Base-by-base conservation (phyloP, 1,284 basidiomycete genomes). In the Exsudoporus floridanus region DNA sequence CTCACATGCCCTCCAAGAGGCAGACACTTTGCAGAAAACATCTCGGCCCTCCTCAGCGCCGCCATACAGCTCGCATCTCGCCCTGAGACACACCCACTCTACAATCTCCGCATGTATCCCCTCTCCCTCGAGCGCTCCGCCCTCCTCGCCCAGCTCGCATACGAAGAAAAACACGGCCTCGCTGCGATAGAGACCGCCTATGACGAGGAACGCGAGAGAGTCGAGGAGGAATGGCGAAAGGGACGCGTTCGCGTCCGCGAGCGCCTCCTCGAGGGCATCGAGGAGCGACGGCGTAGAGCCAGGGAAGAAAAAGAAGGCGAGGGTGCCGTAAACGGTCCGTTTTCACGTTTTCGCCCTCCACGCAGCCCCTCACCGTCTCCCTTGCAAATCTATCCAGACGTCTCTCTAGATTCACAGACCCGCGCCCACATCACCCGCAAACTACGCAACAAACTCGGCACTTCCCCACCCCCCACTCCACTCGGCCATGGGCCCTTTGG, bases 251-350 rank as follows among this genome's bases (percentile, higher is more conserved):
- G 83, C 27, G 83, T 92, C 16, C 73, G 84, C 19, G 87, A 90
- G 63, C 74, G 88, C 19, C 72, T 92, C 45, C 69, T 90, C n/a
- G 89, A 91, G 62, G 86, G 89, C 18, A 87, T 91, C 58, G 89
- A 91, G 67, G 89, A 92, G 62, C 76, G 88, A 27, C 72, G 88
- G 51, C 74, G 83, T 56, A 73, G 85, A 52, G 89, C 89, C 25
- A 75, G 89, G 52, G 89, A 92, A 57, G 88, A 91, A 73, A 90
- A 90, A 62, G 88, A 90, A 55, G 86, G 87, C 48, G 88, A 91
- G 59, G 87, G 87, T 25, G 81, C 79, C 21, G 75, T 80, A 47
- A 82, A 80, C 49, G 84, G 81, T 84, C 52, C 52, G 81, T 55
- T 50, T 51, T 30, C 44, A 34, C 38, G 10, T 37, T 28, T 18